phyloP scores from a whole-genome alignment of 352 stramenopile species.

The Phytophthora pinifolia region DNA sequence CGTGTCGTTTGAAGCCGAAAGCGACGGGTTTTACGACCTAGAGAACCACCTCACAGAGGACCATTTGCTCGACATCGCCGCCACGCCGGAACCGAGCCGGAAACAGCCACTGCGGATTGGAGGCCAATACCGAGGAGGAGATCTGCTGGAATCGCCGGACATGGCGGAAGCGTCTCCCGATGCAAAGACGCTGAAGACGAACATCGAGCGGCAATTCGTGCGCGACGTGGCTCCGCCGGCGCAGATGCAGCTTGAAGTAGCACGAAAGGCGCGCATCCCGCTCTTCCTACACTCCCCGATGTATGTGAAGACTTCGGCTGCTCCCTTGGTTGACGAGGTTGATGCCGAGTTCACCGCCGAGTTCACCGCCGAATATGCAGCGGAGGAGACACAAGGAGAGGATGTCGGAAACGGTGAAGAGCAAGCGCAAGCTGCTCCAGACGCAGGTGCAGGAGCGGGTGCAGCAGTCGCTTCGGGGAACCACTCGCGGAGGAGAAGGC shows the following conservation, averaged over 20 bases:
- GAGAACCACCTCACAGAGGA: slow-evolving; percentile 39
- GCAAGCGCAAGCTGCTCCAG: neutral
- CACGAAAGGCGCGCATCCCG: slow-evolving; percentile 78
- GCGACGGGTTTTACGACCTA: slow-evolving; percentile 51
- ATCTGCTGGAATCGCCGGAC: slow-evolving; percentile 26
- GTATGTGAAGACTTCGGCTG: slow-evolving; percentile 77
- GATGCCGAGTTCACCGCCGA: slow-evolving; percentile 28
- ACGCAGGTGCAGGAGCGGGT: slow-evolving; percentile 8
- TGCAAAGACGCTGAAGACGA: slow-evolving; percentile 47
- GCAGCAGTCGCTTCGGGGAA: slow-evolving; percentile 10
- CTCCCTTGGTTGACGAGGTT: slow-evolving; percentile 54
- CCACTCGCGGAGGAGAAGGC: slow-evolving; percentile 26
- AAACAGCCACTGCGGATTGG: slow-evolving; percentile 24
- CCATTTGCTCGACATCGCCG: slow-evolving; percentile 30
- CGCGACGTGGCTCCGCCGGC: slow-evolving; percentile 68
- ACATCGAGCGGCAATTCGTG: slow-evolving; percentile 73
- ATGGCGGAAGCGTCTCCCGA: slow-evolving; percentile 35
- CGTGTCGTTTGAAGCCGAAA: slow-evolving; percentile 55
- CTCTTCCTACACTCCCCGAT: slow-evolving; percentile 87
- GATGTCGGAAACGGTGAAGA: slow-evolving; percentile 14
- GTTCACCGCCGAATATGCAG: slow-evolving; percentile 24
- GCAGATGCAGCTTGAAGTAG: slow-evolving; percentile 87
- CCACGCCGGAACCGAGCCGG: slow-evolving; percentile 18
- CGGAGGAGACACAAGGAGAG: slow-evolving; percentile 16
- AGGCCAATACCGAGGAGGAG: slow-evolving; percentile 29